These are phyloP conservation scores for Panicum virgatum DNA, from an alignment of 202 grass and related monocot species.

Conservation along the genomic window DNA sequence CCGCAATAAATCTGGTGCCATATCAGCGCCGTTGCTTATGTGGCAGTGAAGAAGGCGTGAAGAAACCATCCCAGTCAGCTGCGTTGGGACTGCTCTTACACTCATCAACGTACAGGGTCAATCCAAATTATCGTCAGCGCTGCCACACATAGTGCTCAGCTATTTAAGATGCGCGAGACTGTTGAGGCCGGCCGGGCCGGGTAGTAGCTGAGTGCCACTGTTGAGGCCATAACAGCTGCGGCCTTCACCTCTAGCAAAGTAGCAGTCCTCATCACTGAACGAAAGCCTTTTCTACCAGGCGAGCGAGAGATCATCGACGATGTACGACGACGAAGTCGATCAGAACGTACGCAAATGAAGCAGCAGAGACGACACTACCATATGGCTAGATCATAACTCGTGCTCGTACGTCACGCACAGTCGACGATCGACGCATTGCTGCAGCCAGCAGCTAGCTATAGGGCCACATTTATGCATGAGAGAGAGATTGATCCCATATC, in stretches of 20 bases:
- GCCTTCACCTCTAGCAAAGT: neutral
- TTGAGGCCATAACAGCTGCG: slow-evolving; percentile 9
- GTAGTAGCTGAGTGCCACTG: neutral
- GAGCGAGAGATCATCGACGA: too few species aligned
- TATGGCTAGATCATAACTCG: slow-evolving; percentile 39
- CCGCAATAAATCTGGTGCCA: too few species aligned
- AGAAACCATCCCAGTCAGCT: too few species aligned
- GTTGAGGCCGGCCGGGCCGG: too few species aligned
- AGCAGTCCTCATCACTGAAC: too few species aligned
- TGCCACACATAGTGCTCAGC: neutral
- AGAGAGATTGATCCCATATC: neutral
- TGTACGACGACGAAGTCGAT: too few species aligned
- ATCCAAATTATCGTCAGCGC: neutral
- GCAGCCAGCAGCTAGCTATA: too few species aligned
- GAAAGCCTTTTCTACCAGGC: too few species aligned
- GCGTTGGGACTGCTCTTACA: too few species aligned
- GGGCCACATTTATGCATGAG: slow-evolving; percentile 22
- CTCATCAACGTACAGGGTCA: neutral
- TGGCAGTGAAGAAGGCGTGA: too few species aligned
- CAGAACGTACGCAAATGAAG: neutral
- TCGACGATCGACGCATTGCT: neutral
- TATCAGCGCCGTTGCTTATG: too few species aligned
- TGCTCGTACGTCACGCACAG: slow-evolving; percentile 22
- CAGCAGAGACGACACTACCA: slow-evolving; percentile 17
- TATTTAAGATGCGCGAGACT: neutral